phyloP scores from a whole-genome alignment of 176 grass and related monocot species.

The Chloris gayana region DNA sequence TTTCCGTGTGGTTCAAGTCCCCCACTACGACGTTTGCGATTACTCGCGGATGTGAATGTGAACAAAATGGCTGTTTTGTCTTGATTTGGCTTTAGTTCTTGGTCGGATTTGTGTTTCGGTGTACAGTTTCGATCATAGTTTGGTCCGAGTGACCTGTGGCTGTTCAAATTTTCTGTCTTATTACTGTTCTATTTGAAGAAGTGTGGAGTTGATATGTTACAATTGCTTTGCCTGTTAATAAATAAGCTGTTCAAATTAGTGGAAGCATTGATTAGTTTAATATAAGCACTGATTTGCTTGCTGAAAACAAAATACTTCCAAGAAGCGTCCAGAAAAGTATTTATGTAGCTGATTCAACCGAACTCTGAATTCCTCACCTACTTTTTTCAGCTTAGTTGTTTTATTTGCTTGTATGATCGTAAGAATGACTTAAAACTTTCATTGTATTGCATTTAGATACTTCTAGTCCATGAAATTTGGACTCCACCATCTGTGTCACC shows the following conservation, averaged over 20 bases:
- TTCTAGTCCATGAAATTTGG: constrained; percentile 12
- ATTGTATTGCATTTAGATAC: not conserved
- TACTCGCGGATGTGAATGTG: not conserved
- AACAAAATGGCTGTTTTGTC: too few species aligned
- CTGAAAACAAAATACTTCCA: not conserved
- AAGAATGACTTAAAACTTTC: constrained; percentile 22
- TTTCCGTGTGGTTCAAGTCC: constrained; percentile 51
- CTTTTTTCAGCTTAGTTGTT: constrained; percentile 2
- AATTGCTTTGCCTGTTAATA: not conserved
- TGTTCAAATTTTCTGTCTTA: not conserved
- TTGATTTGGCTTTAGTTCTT: not conserved
- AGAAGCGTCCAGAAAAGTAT: not conserved
- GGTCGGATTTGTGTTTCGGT: not conserved
- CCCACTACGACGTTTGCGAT: constrained; percentile 12
- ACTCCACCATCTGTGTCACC: not conserved
- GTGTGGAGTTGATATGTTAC: not conserved
- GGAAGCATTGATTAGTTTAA: not conserved
- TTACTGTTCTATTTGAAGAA: not conserved
- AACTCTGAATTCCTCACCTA: not conserved
- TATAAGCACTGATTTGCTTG: not conserved
- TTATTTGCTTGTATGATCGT: not conserved
- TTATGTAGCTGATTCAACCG: not conserved
- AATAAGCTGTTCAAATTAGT: constrained; percentile 4
- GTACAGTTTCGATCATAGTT: constrained; percentile 3
- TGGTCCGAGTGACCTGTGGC: not conserved